phyloP scores from a whole-genome alignment of 768 basidiomycete genomes.

The Xanthoconium stramineum region DNA sequence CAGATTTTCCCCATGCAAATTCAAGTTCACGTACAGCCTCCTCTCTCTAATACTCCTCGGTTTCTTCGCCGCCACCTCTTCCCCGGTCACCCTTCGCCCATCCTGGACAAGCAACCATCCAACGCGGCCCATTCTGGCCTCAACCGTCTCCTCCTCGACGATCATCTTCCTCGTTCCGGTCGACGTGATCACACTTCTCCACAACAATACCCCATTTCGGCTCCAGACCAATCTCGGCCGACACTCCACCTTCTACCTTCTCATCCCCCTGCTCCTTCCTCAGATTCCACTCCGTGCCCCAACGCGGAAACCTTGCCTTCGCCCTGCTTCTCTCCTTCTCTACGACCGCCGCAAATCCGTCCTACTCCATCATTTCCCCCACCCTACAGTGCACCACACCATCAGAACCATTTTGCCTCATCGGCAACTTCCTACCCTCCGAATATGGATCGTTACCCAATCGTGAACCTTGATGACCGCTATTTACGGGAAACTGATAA shows the following conservation, averaged over 20 bases:
- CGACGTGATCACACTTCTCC: conserved; percentile 31
- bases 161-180: conserved; percentile 33
- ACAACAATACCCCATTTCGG: conserved; percentile 11
- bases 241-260: conserved; percentile 19
- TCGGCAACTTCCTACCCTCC: conserved; percentile 40
- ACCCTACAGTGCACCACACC: conserved; percentile 40
- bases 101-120: conserved; percentile 35
- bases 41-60: conserved; percentile 14
- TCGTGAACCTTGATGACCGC: conserved; percentile 36
- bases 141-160: conserved; percentile 30
- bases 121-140: conserved; percentile 33
- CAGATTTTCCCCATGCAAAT: conserved; percentile 24
- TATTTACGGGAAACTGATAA: conserved; percentile 39
- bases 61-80: conserved; percentile 15
- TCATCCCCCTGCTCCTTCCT: conserved; percentile 14
- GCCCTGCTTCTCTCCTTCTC: conserved; percentile 37
- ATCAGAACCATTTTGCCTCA: conserved; percentile 44
- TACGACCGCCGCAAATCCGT: conserved; percentile 43
- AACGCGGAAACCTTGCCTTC: background rate
- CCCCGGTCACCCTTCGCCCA: conserved; percentile 28
- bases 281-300: background rate
- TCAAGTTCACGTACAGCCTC: conserved; percentile 27
- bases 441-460: conserved; percentile 40
- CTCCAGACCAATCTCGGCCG: conserved; percentile 14
- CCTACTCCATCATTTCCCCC: conserved; percentile 38